Evolutionary conservation across 2,329 filamentous ascomycete genomes (phyloP).

Genomic region (Scedosporium aurantiacum): DNA sequence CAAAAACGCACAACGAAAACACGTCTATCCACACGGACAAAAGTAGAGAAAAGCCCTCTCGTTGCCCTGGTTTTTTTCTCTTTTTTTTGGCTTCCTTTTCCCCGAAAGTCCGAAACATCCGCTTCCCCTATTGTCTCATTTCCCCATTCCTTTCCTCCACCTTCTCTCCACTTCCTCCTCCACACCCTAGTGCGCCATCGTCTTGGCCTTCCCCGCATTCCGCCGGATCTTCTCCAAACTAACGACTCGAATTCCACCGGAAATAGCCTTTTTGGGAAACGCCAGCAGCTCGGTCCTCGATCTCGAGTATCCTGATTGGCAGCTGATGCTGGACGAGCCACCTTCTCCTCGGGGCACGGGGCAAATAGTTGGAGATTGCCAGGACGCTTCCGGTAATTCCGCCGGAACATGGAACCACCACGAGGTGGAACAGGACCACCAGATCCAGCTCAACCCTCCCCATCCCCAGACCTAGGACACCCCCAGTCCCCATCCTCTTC

Average conservation of each 20-base stretch:
- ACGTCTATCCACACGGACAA: no score
- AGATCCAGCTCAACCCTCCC: neutral
- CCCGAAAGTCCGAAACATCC: neutral
- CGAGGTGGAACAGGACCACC: neutral
- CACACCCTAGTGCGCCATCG: no score
- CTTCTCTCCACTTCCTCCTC: neutral
- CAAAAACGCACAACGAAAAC: no score
- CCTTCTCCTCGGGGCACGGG: neutral
- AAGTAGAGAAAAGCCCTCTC: no score
- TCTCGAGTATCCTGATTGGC: neutral
- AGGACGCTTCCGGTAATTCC: neutral
- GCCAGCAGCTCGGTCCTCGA: neutral
- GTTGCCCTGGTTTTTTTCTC: neutral
- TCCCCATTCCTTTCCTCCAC: neutral
- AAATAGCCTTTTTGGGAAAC: slow-evolving; percentile 2
- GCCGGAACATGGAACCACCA: neutral
- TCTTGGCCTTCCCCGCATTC: neutral
- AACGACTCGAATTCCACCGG: neutral
- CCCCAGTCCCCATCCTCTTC: neutral
- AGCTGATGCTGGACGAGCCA: neutral
- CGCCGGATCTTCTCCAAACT: neutral
- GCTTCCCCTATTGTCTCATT: no score
- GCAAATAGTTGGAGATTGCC: neutral
- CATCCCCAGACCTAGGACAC: neutral
- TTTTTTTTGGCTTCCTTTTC: neutral